Evolutionary conservation across 2,329 filamentous ascomycete species (phyloP), one percentile per base, ranked within the genome.

Genomic region (Metarhizium guizhouense): DNA sequence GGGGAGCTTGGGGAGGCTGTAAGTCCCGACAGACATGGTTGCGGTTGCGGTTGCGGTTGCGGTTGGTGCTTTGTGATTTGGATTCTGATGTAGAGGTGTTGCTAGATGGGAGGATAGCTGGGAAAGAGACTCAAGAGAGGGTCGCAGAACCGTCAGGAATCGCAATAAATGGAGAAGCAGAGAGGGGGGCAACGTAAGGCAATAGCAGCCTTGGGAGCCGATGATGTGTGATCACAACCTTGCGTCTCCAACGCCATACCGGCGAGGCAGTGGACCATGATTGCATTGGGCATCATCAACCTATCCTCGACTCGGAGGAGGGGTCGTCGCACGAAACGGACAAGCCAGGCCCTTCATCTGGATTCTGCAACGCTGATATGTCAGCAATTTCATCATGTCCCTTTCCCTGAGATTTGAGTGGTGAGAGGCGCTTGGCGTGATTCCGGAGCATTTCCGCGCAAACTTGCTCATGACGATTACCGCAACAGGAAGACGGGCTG

Each of bases 1-100:
- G 16, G 85, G 85, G 10, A 89, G 76, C 51, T 76, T 70, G 40
- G 86, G 86, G 5, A 89, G 82, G 7, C 74, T 78, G 70, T 86
- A 87, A 10, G 72, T 72, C 54, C 58, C 67, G 40, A 62, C 62
- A 50, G 74, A 65, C 75, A 75, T 75, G 50, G 29, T 55, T 54
- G 2, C 57, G 32, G 2, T 18, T 50, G 25, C 57, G 32, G 2
- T 18, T 50, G 25, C n/a, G 50, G 29, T 55, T 54, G 2, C 57
- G 32, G 2, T 18, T 50, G 25, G 51, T 18, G 8, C 10, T 30
- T 20, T 20, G 42, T 34, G 32, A 11, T 34, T 34, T 34, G 32
- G 32, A 34, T 34, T 7, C 10, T 34, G 32, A 11, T 34, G 32
- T 34, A 30, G 18, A 30, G 20, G 13, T 20, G 7, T 48, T 7